Conservation (phyloP, 139 green algal genomes). For the Diplosphaera chodatii region DNA sequence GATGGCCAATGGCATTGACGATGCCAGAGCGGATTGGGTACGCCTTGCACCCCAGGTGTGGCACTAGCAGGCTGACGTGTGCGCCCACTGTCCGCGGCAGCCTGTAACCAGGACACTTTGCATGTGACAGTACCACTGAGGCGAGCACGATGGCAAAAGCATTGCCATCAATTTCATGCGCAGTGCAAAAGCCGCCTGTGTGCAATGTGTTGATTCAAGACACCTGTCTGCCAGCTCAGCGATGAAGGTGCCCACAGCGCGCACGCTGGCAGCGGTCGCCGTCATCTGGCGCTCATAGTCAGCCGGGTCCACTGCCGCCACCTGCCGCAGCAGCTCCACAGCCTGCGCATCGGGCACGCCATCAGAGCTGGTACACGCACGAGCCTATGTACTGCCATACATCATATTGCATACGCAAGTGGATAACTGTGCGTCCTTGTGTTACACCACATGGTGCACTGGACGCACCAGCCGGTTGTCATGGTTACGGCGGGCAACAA, state of each 20-base stretch:
- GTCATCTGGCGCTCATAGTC: conserved; percentile 57
- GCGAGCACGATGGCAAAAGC: too few relatives aligned
- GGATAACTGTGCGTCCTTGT: too few relatives aligned
- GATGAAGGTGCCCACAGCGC: conserved; percentile 52
- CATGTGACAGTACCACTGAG: too few relatives aligned
- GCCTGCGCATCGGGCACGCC: too few relatives aligned
- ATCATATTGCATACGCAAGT: too few relatives aligned
- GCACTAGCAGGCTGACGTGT: conserved; percentile 50
- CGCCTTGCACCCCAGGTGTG: conserved; percentile 63
- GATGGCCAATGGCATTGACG: conserved; percentile 50
- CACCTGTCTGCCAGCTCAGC: conserved; percentile 37
- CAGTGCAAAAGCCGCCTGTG: too few relatives aligned
- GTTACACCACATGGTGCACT: background rate
- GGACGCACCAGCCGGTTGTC: conserved; percentile 43
- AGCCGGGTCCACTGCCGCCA: conserved; percentile 50
- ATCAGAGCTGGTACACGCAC: too few relatives aligned
- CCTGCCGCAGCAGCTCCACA: conserved; percentile 55
- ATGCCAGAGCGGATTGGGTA: conserved; percentile 65
- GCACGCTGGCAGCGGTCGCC: conserved; percentile 37
- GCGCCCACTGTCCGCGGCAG: conserved; percentile 29
- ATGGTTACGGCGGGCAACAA: conserved; percentile 35
- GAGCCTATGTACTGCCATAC: too few relatives aligned
- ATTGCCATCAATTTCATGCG: too few relatives aligned
- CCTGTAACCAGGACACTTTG: too few relatives aligned
- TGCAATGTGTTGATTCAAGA: too few relatives aligned